Evolutionary conservation across 495 filamentous ascomycete species (phyloP).

Genomic region (Xylaria telfairii): DNA sequence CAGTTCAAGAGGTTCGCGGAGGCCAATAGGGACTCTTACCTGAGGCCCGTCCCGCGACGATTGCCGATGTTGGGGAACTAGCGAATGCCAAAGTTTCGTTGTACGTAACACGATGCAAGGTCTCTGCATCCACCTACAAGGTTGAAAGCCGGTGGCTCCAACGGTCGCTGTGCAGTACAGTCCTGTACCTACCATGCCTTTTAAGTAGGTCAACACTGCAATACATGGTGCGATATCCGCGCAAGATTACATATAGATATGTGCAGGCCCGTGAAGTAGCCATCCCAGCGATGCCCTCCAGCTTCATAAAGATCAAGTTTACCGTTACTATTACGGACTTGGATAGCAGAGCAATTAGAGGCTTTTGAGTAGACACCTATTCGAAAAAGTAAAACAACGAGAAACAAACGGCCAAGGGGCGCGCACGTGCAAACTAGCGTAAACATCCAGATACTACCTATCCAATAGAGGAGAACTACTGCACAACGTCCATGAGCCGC

Average conservation of each 20-base stretch:
- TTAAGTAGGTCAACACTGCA: not conserved
- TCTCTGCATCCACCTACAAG: constrained; percentile 21
- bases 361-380: not conserved
- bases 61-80: constrained; percentile 16
- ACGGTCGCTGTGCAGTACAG: constrained; percentile 6
- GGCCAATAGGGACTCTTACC: constrained; percentile 27
- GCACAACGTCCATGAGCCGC: constrained; percentile 21
- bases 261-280: not conserved
- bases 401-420: not conserved
- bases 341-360: not conserved
- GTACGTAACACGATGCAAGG: constrained; percentile 35
- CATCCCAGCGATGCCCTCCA: not conserved
- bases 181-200: not conserved
- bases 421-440: constrained; percentile 13
- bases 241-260: not conserved
- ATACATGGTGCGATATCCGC: constrained; percentile 13
- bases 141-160: constrained; percentile 10
- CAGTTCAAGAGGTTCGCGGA: not conserved
- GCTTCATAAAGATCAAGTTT: not conserved
- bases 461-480: constrained; percentile 8
- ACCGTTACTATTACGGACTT: not conserved
- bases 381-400: not conserved
- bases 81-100: constrained; percentile 34
- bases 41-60: constrained; percentile 32
- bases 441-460: not conserved